These are phyloP conservation scores for Oleoguttula mirabilis DNA, from an alignment of 495 filamentous ascomycete genomes.

Conservation along the genomic window DNA sequence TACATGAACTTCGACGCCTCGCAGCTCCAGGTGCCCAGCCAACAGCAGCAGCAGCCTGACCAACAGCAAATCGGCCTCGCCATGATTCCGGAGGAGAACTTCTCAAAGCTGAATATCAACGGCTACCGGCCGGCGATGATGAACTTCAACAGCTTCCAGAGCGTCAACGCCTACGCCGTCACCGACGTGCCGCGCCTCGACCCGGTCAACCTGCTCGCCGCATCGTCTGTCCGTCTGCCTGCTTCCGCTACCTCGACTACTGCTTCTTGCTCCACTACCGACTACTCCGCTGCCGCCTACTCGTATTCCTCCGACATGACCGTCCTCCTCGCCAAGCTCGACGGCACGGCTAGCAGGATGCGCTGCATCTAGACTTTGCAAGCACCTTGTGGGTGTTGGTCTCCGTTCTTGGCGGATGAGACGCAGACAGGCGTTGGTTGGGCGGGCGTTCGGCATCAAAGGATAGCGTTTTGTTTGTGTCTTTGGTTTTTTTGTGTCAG, in stretches of 20 bases:
- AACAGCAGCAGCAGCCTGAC: conserved; percentile 43
- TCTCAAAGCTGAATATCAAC: conserved; percentile 51
- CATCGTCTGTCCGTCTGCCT: conserved; percentile 3
- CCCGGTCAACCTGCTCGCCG: conserved; percentile 9
- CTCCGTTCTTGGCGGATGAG: too few relatives aligned
- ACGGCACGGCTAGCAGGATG: conserved; percentile 12
- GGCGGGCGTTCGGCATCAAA: too few relatives aligned
- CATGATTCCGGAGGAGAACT: conserved; percentile 52
- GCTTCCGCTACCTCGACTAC: not conserved
- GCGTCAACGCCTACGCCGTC: conserved; percentile 71
- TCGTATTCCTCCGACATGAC: conserved; percentile 1
- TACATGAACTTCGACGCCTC: conserved; percentile 19
- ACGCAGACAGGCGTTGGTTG: too few relatives aligned
- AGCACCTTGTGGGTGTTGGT: too few relatives aligned
- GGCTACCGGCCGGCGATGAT: conserved; percentile 46
- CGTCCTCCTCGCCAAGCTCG: conserved; percentile 15
- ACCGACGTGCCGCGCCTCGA: conserved; percentile 57
- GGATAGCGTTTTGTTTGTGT: too few relatives aligned
- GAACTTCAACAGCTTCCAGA: conserved; percentile 45
- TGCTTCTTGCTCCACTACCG: not conserved
- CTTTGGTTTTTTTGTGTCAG: too few relatives aligned
- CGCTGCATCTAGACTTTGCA: too few relatives aligned
- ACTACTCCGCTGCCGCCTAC: not conserved
- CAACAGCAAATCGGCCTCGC: conserved; percentile 54
- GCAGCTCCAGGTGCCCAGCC: conserved; percentile 38